Evolutionary conservation across 345 rosid genomes (phyloP).

Genomic region (Clausena lansium): DNA sequence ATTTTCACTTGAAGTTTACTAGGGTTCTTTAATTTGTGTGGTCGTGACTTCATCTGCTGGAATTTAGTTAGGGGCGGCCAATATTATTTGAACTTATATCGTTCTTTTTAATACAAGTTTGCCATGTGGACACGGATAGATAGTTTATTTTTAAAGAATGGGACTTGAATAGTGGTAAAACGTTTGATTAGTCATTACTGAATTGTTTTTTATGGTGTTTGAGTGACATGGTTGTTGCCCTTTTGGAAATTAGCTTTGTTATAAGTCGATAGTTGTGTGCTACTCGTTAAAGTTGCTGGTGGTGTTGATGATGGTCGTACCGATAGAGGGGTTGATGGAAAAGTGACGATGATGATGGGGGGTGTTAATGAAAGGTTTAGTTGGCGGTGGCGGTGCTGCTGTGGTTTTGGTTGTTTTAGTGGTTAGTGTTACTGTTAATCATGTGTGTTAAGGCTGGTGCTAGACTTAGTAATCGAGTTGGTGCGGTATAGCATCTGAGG

Average conservation of each 20-base stretch:
- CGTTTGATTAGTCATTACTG: neutral
- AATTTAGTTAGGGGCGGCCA: neutral
- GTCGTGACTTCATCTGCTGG: neutral
- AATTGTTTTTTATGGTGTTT: neutral
- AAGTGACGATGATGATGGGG: neutral
- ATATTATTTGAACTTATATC: neutral
- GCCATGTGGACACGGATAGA: neutral
- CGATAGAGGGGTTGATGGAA: neutral
- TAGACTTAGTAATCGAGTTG: too few species aligned
- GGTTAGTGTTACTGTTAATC: neutral
- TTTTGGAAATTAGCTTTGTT: neutral
- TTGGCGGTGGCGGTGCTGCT: neutral
- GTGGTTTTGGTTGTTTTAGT: neutral
- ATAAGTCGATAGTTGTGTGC: neutral
- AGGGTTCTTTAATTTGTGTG: slow-evolving; percentile 7
- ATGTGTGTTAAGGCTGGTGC: neutral
- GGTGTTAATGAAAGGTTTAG: neutral
- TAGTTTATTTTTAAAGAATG: neutral
- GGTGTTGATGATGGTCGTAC: neutral
- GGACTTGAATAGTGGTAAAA: neutral
- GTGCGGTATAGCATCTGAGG: neutral
- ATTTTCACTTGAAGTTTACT: neutral
- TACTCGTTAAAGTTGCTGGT: neutral
- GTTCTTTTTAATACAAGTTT: neutral
- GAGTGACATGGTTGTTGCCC: neutral